These are phyloP conservation scores for Miamiensis avidus DNA, from an alignment of 169 alveolate species.

Conservation along the genomic window DNA sequence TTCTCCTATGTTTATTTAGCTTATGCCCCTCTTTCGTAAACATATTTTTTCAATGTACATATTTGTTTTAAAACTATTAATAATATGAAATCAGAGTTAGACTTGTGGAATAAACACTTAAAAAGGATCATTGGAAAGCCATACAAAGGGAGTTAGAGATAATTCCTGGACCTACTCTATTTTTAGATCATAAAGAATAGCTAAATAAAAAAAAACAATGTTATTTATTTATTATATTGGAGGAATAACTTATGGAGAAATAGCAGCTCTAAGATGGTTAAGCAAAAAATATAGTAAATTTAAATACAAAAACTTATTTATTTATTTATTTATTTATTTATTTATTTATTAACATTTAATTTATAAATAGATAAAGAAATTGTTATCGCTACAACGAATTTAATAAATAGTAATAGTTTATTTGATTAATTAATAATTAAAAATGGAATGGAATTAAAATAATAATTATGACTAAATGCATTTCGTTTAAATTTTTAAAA, in stretches of 20 bases:
- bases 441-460: too few species aligned
- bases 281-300: background rate
- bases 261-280: slow-evolving; percentile 67
- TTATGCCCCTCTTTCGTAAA: slow-evolving; percentile 70
- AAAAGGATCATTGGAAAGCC: slow-evolving; percentile 5
- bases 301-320: background rate
- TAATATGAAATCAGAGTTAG: background rate
- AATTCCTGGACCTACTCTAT: background rate
- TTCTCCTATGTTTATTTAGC: slow-evolving; percentile 70
- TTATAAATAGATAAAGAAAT: slow-evolving; percentile 16
- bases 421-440: too few species aligned
- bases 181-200: slow-evolving; percentile 7
- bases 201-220: slow-evolving; percentile 48
- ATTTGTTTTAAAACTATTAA: background rate
- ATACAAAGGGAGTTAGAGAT: slow-evolving; percentile 2
- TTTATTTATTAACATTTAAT: background rate
- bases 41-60: too few species aligned
- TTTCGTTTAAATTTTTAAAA: too few species aligned
- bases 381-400: slow-evolving; percentile 27
- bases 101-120: slow-evolving; percentile 15
- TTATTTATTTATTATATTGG: slow-evolving; percentile 73
- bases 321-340: background rate
- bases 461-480: too few species aligned
- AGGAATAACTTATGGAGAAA: slow-evolving; percentile 83
- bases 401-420: slow-evolving; percentile 30